These are phyloP conservation scores for Xylariaceae sp. DNA, from an alignment of 2,329 filamentous ascomycete genomes.

Conservation along the genomic window DNA sequence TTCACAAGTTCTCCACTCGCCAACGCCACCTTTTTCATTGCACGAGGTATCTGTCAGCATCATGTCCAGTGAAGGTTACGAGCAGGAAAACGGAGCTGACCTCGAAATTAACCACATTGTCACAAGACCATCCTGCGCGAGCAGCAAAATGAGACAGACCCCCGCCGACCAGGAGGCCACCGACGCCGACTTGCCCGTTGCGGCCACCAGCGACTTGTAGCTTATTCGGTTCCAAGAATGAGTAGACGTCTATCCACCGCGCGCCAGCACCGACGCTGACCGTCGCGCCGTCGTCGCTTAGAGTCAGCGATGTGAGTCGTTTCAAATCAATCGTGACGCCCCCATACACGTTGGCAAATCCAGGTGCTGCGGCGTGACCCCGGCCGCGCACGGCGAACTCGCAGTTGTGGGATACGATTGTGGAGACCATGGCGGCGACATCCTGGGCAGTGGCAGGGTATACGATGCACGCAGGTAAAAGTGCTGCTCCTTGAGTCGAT, in stretches of 20 bases:
- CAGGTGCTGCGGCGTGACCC: background rate
- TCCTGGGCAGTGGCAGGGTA: background rate
- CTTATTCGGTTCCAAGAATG: background rate
- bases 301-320: background rate
- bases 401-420: background rate
- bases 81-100: background rate
- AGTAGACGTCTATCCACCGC: background rate
- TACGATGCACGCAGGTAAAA: background rate
- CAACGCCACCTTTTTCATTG: slow-evolving; percentile 8
- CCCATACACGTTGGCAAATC: background rate
- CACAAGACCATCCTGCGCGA: slow-evolving; percentile 5
- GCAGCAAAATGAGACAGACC: slow-evolving; percentile 4
- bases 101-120: slow-evolving; percentile 1
- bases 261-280: background rate
- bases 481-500: background rate
- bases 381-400: background rate
- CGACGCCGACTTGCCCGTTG: slow-evolving; percentile 1
- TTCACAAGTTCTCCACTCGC: slow-evolving; percentile 5
- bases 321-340: background rate
- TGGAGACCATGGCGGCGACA: background rate
- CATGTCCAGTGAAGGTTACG: background rate
- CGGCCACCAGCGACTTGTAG: slow-evolving; percentile 1
- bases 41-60: background rate
- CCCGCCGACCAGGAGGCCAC: slow-evolving; percentile 1
- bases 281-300: background rate